A percentile compares a stretch with the other conserved stretches of the same genome.
These are phyloP conservation scores for Amphirosellinia nigrospora DNA, from an alignment of 495 filamentous ascomycete genomes.

Conservation along the genomic window DNA sequence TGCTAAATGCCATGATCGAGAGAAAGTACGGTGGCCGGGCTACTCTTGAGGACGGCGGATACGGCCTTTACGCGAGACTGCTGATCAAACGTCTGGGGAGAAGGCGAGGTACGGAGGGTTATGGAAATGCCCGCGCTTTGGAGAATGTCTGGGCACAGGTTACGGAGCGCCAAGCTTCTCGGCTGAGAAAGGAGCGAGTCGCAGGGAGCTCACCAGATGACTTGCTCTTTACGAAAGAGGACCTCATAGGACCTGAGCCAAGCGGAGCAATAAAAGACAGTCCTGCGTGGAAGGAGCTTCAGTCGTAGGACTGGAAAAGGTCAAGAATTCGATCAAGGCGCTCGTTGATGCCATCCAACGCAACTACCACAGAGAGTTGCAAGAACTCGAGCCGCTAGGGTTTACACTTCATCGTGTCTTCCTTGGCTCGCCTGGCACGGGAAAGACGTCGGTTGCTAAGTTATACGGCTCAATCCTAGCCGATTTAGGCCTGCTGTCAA, in stretches of 20 bases:
- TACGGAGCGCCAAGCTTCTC: conserved; percentile 58
- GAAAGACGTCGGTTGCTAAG: conserved; percentile 77
- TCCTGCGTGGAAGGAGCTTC: conserved; percentile 61
- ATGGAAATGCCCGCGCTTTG: conserved; percentile 68
- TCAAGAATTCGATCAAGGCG: conserved; percentile 60
- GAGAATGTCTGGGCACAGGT: conserved; percentile 60
- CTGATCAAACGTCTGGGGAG: conserved; percentile 60
- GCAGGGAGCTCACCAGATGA: conserved; percentile 35
- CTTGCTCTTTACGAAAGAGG: conserved; percentile 55
- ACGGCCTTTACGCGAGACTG: conserved; percentile 65
- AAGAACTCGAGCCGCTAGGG: conserved; percentile 57
- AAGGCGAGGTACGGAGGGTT: conserved; percentile 60
- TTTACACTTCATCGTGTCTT: conserved; percentile 70
- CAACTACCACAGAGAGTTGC: conserved; percentile 66
- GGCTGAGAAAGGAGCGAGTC: conserved; percentile 52
- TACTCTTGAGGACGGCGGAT: conserved; percentile 59
- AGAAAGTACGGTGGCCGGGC: conserved; percentile 55
- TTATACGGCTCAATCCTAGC: conserved; percentile 68
- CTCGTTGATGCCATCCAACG: conserved; percentile 57
- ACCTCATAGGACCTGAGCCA: conserved; percentile 68
- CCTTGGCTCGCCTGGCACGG: conserved; percentile 71
- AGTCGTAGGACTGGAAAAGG: conserved; percentile 59
- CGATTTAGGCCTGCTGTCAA: conserved; percentile 61
- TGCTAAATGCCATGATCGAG: conserved; percentile 56
- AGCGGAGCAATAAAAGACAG: conserved; percentile 49